Base-by-base conservation (phyloP, 2,329 filamentous ascomycete species). In the Colletotrichum spinosum region DNA sequence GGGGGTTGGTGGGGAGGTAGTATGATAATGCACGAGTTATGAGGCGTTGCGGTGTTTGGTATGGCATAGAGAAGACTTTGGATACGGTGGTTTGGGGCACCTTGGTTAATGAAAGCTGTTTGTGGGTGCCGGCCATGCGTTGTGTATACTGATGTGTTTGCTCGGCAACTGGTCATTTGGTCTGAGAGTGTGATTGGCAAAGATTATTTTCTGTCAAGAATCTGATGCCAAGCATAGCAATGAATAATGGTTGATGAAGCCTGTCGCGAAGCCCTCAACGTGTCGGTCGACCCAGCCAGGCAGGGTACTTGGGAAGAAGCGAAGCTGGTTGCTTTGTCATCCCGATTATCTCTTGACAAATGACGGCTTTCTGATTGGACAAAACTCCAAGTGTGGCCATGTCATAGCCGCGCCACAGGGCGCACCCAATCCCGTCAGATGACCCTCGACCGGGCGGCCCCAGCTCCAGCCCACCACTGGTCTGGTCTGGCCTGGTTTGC, bases 1-100 rank as follows among this genome's bases (percentile, higher is more conserved):
- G 80, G 68, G 73, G 77, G n/a, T 78, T 86, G 75, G 79, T 88
- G 55, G 83, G 83, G 65, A 71, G 73, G 59, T 76, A 37, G 58
- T n/a, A 17, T 46, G 44, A 46, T 39, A 11, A 9, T 42, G 51
- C 25, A 25, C 25, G 25, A 25, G 25, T 25, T 25, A 25, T n/a
- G 39, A 17, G 33, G 25, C 6, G 34, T 34, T 4, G 13, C 8
- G 33, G 11, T 48, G 55, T 15, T 8, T 17, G 37, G 25, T 50
- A 62, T 62, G 62, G 57, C 41, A 55, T 45, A 17, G 56, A 17
- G 6, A 55, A 50, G 45, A 60, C 13, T 50, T 44, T 55, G 25
- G 25, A 25, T 25, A 25, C 25, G 25, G 25, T 25, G 25, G 25
- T 25, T 3, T 25, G 25, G 25, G 25, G 25, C 25, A 25, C 4